Percentiles rank a stretch among this genome's conserved stretches.
Conservation (phyloP, 2,329 filamentous ascomycete species). For the Alternaria ethzedia region DNA sequence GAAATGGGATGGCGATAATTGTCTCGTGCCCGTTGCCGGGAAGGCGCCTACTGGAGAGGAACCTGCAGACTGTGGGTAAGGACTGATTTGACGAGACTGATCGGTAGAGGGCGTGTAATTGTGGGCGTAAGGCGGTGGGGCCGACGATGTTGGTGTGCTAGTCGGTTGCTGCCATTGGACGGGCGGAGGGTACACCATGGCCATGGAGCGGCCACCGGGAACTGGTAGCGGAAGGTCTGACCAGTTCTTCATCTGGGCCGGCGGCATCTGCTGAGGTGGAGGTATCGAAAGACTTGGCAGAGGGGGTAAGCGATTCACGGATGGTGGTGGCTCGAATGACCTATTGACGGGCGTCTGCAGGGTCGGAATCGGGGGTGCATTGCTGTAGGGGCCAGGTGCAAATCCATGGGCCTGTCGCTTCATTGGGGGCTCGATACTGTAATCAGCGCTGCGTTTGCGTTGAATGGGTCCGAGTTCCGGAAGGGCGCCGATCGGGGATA, state of each 20-base stretch:
- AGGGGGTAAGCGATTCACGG: conserved; percentile 64
- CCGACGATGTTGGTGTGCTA: conserved; percentile 42
- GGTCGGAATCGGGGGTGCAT: conserved; percentile 43
- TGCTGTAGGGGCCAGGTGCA: conserved; percentile 45
- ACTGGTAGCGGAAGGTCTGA: conserved; percentile 53
- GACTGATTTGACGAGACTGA: conserved; percentile 59
- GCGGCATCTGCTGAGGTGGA: conserved; percentile 50
- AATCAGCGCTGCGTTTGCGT: conserved; percentile 66
- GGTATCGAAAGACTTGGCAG: conserved; percentile 75
- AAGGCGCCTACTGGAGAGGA: conserved; percentile 76
- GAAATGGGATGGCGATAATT: conserved; percentile 86
- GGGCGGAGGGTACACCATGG: conserved; percentile 72
- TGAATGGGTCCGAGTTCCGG: conserved; percentile 50
- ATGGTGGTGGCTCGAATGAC: conserved; percentile 44
- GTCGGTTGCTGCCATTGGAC: conserved; percentile 59
- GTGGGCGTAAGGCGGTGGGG: conserved; percentile 34
- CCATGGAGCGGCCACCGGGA: conserved; percentile 74
- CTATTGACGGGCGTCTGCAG: conserved; percentile 43
- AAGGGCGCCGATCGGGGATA: conserved; percentile 53
- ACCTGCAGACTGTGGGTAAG: conserved; percentile 60
- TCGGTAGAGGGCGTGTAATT: conserved; percentile 40
- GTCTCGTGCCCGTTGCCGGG: conserved; percentile 67
- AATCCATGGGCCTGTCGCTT: conserved; percentile 58
- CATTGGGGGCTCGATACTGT: conserved; percentile 60
- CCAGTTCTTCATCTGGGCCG: conserved; percentile 48